Conservation (phyloP, 1,139 yeast species). For the Wickerhamomyces sp. region DNA sequence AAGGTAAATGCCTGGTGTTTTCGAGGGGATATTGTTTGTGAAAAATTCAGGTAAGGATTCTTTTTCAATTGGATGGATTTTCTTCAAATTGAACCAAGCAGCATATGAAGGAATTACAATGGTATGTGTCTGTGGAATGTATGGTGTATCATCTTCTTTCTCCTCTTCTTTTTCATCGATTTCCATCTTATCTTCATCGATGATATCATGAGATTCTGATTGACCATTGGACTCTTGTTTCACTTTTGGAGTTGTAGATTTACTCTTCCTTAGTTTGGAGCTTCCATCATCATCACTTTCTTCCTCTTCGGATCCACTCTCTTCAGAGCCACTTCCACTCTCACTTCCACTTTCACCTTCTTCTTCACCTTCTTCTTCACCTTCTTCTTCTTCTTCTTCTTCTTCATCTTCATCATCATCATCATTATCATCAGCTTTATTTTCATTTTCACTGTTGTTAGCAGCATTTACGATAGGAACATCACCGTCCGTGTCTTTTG, state of each 20-base stretch:
- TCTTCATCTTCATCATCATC: slow-evolving; percentile 6
- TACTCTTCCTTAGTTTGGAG: slow-evolving; percentile 1
- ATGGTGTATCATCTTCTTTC: slow-evolving; percentile 17
- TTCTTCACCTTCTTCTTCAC: slow-evolving; percentile 4
- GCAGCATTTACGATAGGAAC: slow-evolving; percentile 5
- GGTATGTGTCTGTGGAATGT: slow-evolving; percentile 68
- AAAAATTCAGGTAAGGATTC: slow-evolving; percentile 92
- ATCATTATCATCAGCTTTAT: slow-evolving; percentile 7
- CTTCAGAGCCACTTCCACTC: background rate
- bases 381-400: slow-evolving; percentile 4
- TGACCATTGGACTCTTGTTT: background rate
- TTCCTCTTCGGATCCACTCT: background rate
- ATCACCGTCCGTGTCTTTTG: slow-evolving; percentile 4
- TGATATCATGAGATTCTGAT: background rate
- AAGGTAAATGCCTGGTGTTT: slow-evolving; percentile 82
- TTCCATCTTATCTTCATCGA: slow-evolving; percentile 1
- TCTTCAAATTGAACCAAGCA: slow-evolving; percentile 78
- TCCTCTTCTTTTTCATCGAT: slow-evolving; percentile 7
- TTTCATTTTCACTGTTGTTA: slow-evolving; percentile 2
- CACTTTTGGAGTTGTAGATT: background rate
- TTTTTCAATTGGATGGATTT: slow-evolving; percentile 56
- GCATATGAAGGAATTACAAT: slow-evolving; percentile 93
- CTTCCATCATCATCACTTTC: slow-evolving; percentile 7
- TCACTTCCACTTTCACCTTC: slow-evolving; percentile 1
- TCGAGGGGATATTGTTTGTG: slow-evolving; percentile 65